These are phyloP conservation scores for Eucalyptus sp. DNA, from an alignment of 345 rosid species.

Conservation along the genomic window DNA sequence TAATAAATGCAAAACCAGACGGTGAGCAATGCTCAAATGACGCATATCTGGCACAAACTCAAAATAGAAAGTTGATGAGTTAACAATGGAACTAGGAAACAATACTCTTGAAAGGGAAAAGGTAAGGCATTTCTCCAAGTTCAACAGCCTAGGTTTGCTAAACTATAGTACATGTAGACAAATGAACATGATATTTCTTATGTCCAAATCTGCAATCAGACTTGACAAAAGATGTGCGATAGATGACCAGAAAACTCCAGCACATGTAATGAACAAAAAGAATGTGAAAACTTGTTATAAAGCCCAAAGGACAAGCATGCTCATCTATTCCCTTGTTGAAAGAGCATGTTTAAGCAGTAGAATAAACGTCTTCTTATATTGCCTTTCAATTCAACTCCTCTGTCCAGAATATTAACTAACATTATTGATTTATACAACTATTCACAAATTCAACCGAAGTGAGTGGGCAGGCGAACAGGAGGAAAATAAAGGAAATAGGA, in stretches of 20 bases:
- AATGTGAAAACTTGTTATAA: not conserved
- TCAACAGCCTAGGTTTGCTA: not conserved
- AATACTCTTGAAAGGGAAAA: not conserved
- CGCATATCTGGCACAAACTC: not conserved
- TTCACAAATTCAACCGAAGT: not conserved
- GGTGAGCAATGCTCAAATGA: not conserved
- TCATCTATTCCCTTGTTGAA: not conserved
- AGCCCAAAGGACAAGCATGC: not conserved
- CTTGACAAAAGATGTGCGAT: not conserved
- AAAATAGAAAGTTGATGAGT: not conserved
- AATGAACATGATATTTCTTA: not conserved
- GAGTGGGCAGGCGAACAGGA: not conserved
- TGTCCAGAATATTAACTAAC: not conserved
- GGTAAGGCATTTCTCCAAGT: not conserved
- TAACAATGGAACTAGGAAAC: not conserved
- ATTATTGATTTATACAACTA: not conserved
- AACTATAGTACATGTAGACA: not conserved
- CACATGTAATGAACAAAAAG: not conserved
- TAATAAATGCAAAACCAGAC: not conserved
- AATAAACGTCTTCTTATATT: not conserved
- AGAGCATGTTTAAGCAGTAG: not conserved
- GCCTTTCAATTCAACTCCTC: not conserved
- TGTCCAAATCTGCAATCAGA: not conserved
- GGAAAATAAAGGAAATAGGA: not conserved
- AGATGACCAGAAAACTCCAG: not conserved